Percentiles rank a stretch among this genome's conserved stretches.
Conservation (phyloP, 495 filamentous ascomycete genomes). For the Xylaria curta region DNA sequence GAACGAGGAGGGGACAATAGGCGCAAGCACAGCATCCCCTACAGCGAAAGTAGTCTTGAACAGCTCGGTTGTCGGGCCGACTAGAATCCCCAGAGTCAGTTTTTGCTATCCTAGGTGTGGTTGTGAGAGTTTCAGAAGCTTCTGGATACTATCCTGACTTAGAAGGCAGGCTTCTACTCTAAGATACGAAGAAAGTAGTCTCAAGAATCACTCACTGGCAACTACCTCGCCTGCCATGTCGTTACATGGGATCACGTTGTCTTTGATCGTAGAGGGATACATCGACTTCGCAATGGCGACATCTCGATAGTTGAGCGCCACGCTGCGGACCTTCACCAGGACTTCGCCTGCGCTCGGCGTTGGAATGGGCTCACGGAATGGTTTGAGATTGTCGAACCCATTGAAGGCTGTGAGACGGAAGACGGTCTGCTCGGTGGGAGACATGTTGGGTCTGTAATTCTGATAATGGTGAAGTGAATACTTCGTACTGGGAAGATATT, state of each 20-base stretch:
- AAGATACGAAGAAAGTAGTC: not conserved
- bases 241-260: slow-evolving; percentile 29
- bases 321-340: slow-evolving; percentile 27
- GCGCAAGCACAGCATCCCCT: slow-evolving; percentile 19
- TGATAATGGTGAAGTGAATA: not conserved
- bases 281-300: slow-evolving; percentile 22
- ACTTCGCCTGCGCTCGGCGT: slow-evolving; percentile 24
- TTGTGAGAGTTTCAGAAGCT: not conserved
- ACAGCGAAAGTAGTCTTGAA: slow-evolving; percentile 13
- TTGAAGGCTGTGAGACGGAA: slow-evolving; percentile 11
- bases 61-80: slow-evolving; percentile 22
- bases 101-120: not conserved
- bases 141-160: not conserved
- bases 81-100: not conserved
- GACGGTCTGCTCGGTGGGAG: slow-evolving; percentile 7
- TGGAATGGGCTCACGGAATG: slow-evolving; percentile 29
- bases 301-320: slow-evolving; percentile 27
- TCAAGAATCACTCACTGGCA: not conserved
- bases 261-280: slow-evolving; percentile 6
- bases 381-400: slow-evolving; percentile 25
- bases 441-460: slow-evolving; percentile 1
- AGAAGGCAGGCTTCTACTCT: not conserved
- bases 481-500: not conserved
- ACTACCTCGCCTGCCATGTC: slow-evolving; percentile 32
- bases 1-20: slow-evolving; percentile 18